A percentile compares a stretch with the other conserved stretches of the same genome.
These are phyloP conservation scores for Epithemia pelagica DNA, from an alignment of 108 stramenopile species.

Conservation along the genomic window DNA sequence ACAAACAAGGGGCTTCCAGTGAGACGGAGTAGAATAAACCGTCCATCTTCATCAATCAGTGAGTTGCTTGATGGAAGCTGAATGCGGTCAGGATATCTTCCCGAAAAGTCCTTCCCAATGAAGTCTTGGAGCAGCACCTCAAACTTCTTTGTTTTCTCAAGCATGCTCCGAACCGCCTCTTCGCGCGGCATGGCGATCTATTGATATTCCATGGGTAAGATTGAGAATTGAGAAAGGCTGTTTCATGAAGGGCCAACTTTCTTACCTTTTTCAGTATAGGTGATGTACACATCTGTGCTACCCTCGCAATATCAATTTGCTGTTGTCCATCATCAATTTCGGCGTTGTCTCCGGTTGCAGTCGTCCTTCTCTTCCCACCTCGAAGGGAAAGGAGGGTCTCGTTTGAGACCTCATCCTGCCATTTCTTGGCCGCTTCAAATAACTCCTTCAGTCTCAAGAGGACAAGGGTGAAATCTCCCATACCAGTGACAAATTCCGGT, in stretches of 20 bases:
- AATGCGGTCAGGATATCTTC: slow-evolving; percentile 40
- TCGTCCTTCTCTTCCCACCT: slow-evolving; percentile 32
- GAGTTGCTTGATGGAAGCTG: slow-evolving; percentile 52
- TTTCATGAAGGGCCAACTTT: background rate
- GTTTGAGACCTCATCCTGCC: slow-evolving; percentile 44
- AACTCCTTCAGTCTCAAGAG: slow-evolving; percentile 42
- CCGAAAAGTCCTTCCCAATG: slow-evolving; percentile 41
- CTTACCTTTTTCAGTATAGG: slow-evolving; percentile 17
- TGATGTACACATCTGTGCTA: slow-evolving; percentile 5
- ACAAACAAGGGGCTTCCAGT: slow-evolving; percentile 56
- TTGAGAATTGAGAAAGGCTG: background rate
- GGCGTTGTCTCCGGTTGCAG: background rate
- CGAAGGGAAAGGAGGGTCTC: slow-evolving; percentile 34
- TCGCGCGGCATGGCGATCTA: slow-evolving; percentile 56
- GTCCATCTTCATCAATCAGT: slow-evolving; percentile 46
- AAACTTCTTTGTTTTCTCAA: slow-evolving; percentile 34
- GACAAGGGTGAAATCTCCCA: slow-evolving; percentile 44
- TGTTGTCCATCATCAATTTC: background rate
- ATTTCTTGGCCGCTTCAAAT: slow-evolving; percentile 36
- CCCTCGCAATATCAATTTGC: slow-evolving; percentile 4
- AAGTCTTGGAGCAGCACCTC: slow-evolving; percentile 41
- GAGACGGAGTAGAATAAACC: slow-evolving; percentile 59
- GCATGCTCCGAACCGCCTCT: slow-evolving; percentile 29
- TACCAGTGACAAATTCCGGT: slow-evolving; percentile 19
- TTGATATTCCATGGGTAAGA: background rate